phyloP scores from a whole-genome alignment of 1,284 basidiomycete genomes.

The Pterulicium gracile region DNA sequence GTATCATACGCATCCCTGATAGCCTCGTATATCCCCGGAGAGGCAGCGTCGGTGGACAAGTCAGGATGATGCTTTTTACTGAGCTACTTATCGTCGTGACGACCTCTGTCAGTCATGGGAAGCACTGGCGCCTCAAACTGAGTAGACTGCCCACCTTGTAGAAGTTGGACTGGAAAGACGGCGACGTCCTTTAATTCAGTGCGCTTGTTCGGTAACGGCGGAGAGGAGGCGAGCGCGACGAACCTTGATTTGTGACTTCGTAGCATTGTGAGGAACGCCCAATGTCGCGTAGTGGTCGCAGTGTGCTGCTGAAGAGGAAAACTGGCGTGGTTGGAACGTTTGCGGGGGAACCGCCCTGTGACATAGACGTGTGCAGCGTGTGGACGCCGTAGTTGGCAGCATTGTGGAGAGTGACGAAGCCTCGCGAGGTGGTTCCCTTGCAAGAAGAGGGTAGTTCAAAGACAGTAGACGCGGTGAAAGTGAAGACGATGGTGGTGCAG shows the following conservation, averaged over 20 bases:
- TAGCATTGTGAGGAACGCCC: background rate
- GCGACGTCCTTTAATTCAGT: background rate
- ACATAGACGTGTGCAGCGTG: too few species aligned
- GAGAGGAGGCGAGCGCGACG: background rate
- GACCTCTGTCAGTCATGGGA: background rate
- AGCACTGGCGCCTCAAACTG: background rate
- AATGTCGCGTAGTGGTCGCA: background rate
- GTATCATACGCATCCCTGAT: background rate
- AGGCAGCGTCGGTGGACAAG: background rate
- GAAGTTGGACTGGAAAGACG: background rate
- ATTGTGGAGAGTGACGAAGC: too few species aligned
- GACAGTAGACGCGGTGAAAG: too few species aligned
- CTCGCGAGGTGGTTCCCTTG: too few species aligned
- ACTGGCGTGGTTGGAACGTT: too few species aligned
- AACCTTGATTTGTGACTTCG: slow-evolving; percentile 1
- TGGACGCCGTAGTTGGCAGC: too few species aligned
- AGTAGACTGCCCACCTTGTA: too few species aligned
- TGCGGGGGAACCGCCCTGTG: too few species aligned
- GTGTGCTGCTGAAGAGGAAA: too few species aligned
- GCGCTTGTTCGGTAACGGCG: too few species aligned
- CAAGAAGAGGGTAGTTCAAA: too few species aligned
- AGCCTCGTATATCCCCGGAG: background rate
- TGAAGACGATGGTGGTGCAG: too few species aligned
- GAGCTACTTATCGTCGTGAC: background rate
- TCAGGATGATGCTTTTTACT: background rate